phyloP scores from a whole-genome alignment of 495 filamentous ascomycete species.

The Daldinia grandis region DNA sequence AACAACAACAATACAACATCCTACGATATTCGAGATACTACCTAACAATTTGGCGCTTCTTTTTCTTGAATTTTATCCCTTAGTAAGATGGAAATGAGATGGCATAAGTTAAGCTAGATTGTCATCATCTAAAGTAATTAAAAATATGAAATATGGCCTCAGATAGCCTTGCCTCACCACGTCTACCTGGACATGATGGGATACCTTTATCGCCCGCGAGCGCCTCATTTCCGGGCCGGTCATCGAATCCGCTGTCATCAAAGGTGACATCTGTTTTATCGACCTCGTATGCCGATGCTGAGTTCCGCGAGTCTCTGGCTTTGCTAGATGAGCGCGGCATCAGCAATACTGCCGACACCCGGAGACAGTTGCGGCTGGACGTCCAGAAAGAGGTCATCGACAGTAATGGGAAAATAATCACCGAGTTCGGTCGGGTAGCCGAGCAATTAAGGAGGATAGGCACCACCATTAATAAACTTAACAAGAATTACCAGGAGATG shows the following conservation, averaged over 20 bases:
- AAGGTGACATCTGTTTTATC: conserved; percentile 88
- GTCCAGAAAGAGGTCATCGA: conserved; percentile 93
- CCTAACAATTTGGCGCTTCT: background rate
- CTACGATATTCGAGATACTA: background rate
- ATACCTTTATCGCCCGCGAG: conserved; percentile 34
- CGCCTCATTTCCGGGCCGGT: conserved; percentile 17
- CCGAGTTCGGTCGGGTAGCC: conserved; percentile 89
- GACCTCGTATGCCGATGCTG: conserved; percentile 88
- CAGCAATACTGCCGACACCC: conserved; percentile 79
- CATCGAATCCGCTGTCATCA: conserved; percentile 68
- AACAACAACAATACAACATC: background rate
- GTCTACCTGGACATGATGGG: conserved; percentile 37
- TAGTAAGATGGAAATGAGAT: conserved; percentile 11
- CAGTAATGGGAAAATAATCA: conserved; percentile 90
- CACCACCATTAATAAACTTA: conserved; percentile 76
- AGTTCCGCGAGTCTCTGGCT: conserved; percentile 85
- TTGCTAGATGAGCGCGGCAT: conserved; percentile 76
- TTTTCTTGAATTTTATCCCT: background rate
- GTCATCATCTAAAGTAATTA: conserved; percentile 9
- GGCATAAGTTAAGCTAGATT: background rate
- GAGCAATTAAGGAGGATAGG: conserved; percentile 94
- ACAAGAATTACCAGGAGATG: conserved; percentile 83
- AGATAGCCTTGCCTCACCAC: conserved; percentile 34
- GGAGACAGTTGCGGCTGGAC: conserved; percentile 81
- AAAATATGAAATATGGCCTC: conserved; percentile 41